Conservation (phyloP, 2,329 filamentous ascomycete species). For the Coniochaeta ligniaria region DNA sequence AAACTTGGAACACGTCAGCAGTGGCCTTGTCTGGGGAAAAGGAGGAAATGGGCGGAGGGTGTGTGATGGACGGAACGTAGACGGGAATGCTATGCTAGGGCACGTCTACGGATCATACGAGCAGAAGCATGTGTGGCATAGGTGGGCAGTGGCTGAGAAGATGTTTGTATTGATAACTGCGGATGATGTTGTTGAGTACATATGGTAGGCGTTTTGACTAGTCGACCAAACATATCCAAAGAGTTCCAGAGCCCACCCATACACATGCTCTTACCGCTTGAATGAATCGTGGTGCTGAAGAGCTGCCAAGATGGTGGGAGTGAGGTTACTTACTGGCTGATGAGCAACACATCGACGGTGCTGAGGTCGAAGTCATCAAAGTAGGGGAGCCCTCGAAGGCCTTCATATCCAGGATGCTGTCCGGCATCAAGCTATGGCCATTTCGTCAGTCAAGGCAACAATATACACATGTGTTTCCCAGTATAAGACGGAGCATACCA, state of each 20-base stretch:
- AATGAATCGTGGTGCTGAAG: background rate
- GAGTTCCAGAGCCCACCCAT: slow-evolving; percentile 4
- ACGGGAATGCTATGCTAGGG: background rate
- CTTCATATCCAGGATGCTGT: slow-evolving; percentile 94
- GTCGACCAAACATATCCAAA: slow-evolving; percentile 4
- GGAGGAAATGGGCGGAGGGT: background rate
- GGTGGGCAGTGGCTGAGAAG: slow-evolving; percentile 12
- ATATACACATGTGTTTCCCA: background rate
- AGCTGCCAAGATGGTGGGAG: slow-evolving; percentile 18
- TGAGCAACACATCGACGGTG: slow-evolving; percentile 91
- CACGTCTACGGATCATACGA: background rate
- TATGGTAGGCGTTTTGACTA: slow-evolving; percentile 3
- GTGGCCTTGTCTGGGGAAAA: background rate
- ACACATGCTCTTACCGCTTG: slow-evolving; percentile 5
- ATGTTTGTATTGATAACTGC: slow-evolving; percentile 14
- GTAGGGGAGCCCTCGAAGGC: slow-evolving; percentile 86
- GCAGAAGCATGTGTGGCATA: background rate
- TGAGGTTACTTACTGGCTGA: slow-evolving; percentile 80
- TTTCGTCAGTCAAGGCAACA: background rate
- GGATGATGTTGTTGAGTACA: slow-evolving; percentile 12
- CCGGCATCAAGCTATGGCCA: slow-evolving; percentile 82
- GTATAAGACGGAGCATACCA: slow-evolving; percentile 52
- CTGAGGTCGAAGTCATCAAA: slow-evolving; percentile 98
- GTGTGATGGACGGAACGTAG: background rate
- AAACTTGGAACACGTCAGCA: slow-evolving; percentile 54